These are phyloP conservation scores for Aleurites moluccanus DNA, from an alignment of 441 rosid genomes.

Conservation along the genomic window DNA sequence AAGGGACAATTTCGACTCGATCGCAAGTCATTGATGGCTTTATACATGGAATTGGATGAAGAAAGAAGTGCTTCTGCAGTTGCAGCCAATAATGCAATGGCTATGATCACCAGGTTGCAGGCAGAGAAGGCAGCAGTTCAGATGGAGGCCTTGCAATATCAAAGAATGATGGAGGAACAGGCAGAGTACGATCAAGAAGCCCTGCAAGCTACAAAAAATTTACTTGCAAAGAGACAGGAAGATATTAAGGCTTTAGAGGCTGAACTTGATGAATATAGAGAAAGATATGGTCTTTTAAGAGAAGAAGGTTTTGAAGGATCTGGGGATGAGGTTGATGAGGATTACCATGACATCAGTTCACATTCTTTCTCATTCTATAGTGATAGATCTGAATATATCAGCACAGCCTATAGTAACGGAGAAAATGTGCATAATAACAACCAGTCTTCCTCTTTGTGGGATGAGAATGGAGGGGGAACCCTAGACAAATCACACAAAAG, in stretches of 20 bases:
- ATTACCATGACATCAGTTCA: constrained; percentile 32
- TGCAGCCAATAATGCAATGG: constrained; percentile 96
- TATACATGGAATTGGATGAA: constrained; percentile 92
- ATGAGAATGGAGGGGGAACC: constrained; percentile 18
- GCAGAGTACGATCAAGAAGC: constrained; percentile 91
- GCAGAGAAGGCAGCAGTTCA: constrained; percentile 96
- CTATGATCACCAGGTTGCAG: constrained; percentile 91
- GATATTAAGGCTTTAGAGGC: constrained; percentile 59
- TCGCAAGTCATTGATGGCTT: constrained; percentile 68
- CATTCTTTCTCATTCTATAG: constrained; percentile 26
- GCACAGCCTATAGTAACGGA: constrained; percentile 25
- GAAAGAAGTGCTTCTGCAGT: constrained; percentile 91
- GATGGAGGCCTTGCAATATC: constrained; percentile 98
- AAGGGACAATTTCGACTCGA: constrained; percentile 78
- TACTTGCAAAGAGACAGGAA: constrained; percentile 65
- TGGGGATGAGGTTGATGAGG: constrained; percentile 34
- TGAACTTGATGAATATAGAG: constrained; percentile 63
- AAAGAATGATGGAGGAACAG: constrained; percentile 99
- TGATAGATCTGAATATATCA: constrained; percentile 24
- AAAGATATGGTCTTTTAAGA: constrained; percentile 48
- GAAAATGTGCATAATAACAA: constrained; percentile 19
- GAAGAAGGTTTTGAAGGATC: constrained; percentile 38
- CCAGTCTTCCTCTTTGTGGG: constrained; percentile 13
- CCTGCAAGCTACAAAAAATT: constrained; percentile 54
- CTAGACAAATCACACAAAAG: constrained; percentile 17